Evolutionary conservation across 1,284 basidiomycete species (phyloP).

Genomic region (Farysia itapuensis): DNA sequence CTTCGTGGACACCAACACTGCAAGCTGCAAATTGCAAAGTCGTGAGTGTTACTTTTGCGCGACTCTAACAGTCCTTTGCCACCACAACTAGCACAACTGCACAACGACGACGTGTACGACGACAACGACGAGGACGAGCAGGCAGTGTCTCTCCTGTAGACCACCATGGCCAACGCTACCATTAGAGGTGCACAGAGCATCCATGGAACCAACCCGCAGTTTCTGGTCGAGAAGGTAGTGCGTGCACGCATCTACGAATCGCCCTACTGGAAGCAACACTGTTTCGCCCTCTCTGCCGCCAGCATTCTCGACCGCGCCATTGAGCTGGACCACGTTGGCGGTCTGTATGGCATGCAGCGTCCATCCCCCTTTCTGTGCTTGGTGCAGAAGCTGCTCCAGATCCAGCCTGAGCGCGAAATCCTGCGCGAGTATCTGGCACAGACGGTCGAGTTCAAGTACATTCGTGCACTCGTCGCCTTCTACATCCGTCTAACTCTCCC

Average conservation of each 20-base stretch:
- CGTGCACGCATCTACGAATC: slow-evolving; percentile 95
- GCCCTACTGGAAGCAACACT: slow-evolving; percentile 85
- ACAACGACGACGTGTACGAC: too few species aligned
- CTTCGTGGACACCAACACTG: too few species aligned
- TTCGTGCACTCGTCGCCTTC: slow-evolving; percentile 87
- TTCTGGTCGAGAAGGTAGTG: slow-evolving; percentile 93
- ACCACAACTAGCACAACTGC: too few species aligned
- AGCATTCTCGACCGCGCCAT: slow-evolving; percentile 89
- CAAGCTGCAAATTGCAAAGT: too few species aligned
- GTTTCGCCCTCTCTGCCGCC: slow-evolving; percentile 69
- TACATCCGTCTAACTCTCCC: slow-evolving; percentile 94
- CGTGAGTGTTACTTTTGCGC: too few species aligned
- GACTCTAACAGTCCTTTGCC: too few species aligned
- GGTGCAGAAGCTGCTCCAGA: slow-evolving; percentile 88
- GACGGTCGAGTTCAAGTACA: slow-evolving; percentile 95
- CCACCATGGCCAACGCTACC: slow-evolving; percentile 83
- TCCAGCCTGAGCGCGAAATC: slow-evolving; percentile 96
- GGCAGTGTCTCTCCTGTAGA: too few species aligned
- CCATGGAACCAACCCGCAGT: slow-evolving; percentile 87
- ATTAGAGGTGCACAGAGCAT: slow-evolving; percentile 77
- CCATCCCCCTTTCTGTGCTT: slow-evolving; percentile 72
- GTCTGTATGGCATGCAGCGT: slow-evolving; percentile 63
- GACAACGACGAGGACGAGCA: too few species aligned
- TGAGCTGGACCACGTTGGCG: slow-evolving; percentile 79
- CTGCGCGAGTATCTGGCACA: slow-evolving; percentile 82